A percentile compares a stretch with the other conserved stretches of the same genome.
Evolutionary conservation across 441 rosid genomes (phyloP).

Genomic region (Corymbia citriodora): DNA sequence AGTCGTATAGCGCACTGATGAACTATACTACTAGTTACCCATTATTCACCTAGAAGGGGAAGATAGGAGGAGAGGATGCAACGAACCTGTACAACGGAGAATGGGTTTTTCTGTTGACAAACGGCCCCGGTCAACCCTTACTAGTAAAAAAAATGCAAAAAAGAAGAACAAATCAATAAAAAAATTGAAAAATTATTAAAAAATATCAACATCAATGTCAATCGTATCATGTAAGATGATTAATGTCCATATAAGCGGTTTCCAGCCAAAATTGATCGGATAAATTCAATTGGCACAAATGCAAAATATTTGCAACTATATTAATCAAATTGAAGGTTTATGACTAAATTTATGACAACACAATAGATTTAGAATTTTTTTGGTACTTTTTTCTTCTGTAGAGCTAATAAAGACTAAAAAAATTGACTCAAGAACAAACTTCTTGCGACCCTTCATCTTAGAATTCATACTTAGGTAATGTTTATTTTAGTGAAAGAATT

Average conservation of each 20-base stretch:
- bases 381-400: neutral
- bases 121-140: neutral
- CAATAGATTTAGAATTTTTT: neutral
- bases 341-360: too few species aligned
- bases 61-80: neutral
- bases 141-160: too few species aligned
- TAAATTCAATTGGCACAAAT: too few species aligned
- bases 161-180: too few species aligned
- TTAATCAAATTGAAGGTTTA: too few species aligned
- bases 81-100: neutral
- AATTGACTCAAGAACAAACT: neutral
- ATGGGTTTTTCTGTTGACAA: neutral
- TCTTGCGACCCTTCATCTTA: neutral
- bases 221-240: rapidly evolving
- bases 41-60: too few species aligned
- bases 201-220: rapidly evolving
- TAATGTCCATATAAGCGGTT: rapidly evolving
- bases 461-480: neutral
- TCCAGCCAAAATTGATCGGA: rapidly evolving
- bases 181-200: too few species aligned
- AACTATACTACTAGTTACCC: too few species aligned
- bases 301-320: too few species aligned
- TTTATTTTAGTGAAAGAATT: neutral
- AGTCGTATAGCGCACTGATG: too few species aligned
- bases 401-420: neutral